Evolutionary conservation across 768 basidiomycete genomes (phyloP), one percentile per base, ranked within the genome.

Genomic region (Mycena galericulata): DNA sequence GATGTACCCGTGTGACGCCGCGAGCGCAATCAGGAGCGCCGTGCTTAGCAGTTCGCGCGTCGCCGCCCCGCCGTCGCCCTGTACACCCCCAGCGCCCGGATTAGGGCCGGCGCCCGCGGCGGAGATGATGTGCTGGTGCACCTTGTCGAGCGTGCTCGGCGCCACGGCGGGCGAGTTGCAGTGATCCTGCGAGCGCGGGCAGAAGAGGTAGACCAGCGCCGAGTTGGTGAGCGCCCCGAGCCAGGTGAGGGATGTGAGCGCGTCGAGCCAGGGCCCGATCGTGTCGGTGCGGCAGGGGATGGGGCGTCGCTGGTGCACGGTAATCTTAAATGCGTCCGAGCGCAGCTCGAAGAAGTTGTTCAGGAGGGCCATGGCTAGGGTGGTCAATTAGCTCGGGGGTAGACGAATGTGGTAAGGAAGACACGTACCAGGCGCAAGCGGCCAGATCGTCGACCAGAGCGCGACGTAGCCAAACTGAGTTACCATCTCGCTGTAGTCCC

Each of bases 401-500:
- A 47, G 8, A 34, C 12, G 38, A 61, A 50, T 60, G 34, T 67
- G 36, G 34, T 59, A 40, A 76, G n/a, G 18, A 46, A 1, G n/a
- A 20, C 12, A 27, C 87, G 41, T 61, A 92, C 91, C 84, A 27
- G 95, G 90, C 3, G 95, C 92, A 20, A 99, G 83, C 3, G 97
- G 95, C 96, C 96, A 99, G 65, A 97, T 94, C 32, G 94, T 91
- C 50, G 91, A 93, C 95, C 96, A 99, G 24, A 98, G 83, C 10
- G 89, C 90, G 32, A 98, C 90, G 76, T 97, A 96, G 0, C 97
- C 97, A 77, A 97, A 98, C 75, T 97, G 95, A 11, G 93, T 92
- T 18, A 94, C 94, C 97, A 99, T 98, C 82, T 99, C 98, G 74
- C 89, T 90, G 79, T 97, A 99, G 80, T 98, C 97, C 58, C 84